Evolutionary conservation across 495 filamentous ascomycete species (phyloP), one percentile per base, ranked within the genome.

Genomic region (Hypoxylon trugodes): DNA sequence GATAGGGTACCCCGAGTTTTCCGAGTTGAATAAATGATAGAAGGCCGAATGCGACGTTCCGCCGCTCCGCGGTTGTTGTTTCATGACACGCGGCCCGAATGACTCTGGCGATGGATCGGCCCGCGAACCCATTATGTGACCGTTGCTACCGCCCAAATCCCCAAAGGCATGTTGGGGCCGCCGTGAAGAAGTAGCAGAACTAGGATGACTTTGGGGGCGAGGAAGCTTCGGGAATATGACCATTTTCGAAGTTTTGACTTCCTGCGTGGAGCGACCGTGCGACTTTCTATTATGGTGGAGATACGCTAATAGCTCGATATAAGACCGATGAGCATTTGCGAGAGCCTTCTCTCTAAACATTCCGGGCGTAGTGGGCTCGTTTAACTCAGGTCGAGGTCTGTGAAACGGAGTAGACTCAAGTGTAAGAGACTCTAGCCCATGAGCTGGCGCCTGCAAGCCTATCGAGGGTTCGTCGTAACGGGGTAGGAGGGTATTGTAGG

Each of bases 251-350:
- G 68, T 16, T 26, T 66, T 67, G 19, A 72, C 51, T 5, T 59
- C 40, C 16, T 70, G 61, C 4, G 71, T 57, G 13, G 42, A 66
- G 9, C 67, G 70, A 26, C 72, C 70, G 12, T 76, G 63, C 7
- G 74, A 71, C 61, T 79, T 87, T 61, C 82, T 84, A 37, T 74
- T 81, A 53, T 87, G 84, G 41, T 94, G 88, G 6, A 96, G 83
- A 53, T 86, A 89, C 7, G 87, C 79, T 18, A 98, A 77, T 2
- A 98, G 84, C 66, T 96, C 91, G 32, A 93, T 85, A 76, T 98
- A 98, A 18, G 94, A 86, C 47, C 84, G 83, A 71, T 97, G 91
- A 25, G 95, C 95, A 85, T 90, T 93, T 12, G 88, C 82, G 38
- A 97, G 80, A 4, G 89, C 86, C 61, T 88, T 90, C 71, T 97